phyloP scores from a whole-genome alignment of 2,329 filamentous ascomycete species.

The Calonectria naviculata region DNA sequence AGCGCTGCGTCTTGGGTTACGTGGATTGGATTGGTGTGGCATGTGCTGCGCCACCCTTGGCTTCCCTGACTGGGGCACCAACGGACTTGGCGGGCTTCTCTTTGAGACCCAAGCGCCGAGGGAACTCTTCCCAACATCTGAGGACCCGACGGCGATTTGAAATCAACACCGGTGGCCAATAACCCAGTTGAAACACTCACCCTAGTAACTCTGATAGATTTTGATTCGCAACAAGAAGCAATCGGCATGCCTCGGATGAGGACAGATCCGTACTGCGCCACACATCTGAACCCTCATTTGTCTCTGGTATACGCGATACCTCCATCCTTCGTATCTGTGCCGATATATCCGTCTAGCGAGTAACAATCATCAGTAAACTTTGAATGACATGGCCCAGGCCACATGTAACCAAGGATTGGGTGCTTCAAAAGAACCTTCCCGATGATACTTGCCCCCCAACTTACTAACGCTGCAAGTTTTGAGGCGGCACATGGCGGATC shows the following conservation, averaged over 20 bases:
- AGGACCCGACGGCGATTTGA: not conserved
- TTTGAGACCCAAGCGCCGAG: not conserved
- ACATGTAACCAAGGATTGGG: not conserved
- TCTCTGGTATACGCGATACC: slow-evolving; percentile 1
- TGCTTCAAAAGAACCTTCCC: not conserved
- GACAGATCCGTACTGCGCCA: slow-evolving; percentile 31
- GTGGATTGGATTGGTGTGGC: slow-evolving; percentile 35
- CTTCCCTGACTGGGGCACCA: slow-evolving; percentile 25
- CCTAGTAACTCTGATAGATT: not conserved
- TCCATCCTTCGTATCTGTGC: slow-evolving; percentile 24
- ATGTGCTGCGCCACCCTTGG: slow-evolving; percentile 49
- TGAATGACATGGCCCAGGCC: not conserved
- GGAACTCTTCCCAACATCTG: slow-evolving; percentile 6
- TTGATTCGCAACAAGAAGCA: not conserved
- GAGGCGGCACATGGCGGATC: not conserved
- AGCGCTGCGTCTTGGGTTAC: slow-evolving; percentile 38
- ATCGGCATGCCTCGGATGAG: not conserved
- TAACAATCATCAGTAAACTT: not conserved
- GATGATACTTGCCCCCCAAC: not conserved
- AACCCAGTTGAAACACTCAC: not conserved
- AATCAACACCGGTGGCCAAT: not conserved
- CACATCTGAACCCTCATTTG: slow-evolving; percentile 15
- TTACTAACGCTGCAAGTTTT: not conserved
- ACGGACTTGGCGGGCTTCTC: slow-evolving; percentile 21
- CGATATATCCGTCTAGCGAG: slow-evolving; percentile 30